Conservation (phyloP, 768 basidiomycete species). For the Suillus paluster region DNA sequence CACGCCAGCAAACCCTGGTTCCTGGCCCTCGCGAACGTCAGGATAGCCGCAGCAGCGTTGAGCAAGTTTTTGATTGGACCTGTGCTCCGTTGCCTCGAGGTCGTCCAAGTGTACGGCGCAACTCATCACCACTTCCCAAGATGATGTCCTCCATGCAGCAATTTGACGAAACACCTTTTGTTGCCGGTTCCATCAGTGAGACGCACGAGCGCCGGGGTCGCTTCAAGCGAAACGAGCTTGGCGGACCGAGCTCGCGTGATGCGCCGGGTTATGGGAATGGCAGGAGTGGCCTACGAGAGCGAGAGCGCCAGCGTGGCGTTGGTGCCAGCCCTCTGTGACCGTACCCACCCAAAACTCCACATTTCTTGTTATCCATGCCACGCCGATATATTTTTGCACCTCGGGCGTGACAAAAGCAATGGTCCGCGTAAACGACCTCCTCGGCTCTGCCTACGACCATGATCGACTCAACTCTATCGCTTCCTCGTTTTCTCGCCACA, state of each 20-base stretch:
- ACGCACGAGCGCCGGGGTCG: constrained; percentile 54
- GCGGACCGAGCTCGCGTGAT: constrained; percentile 43
- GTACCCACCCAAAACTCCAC: background rate
- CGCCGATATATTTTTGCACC: constrained; percentile 11
- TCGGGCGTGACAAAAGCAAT: constrained; percentile 16
- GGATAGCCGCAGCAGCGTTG: constrained; percentile 41
- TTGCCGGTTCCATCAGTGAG: constrained; percentile 19
- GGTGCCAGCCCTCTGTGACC: constrained; percentile 28
- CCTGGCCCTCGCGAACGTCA: constrained; percentile 20
- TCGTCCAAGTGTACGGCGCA: constrained; percentile 54
- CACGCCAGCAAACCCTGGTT: constrained; percentile 25
- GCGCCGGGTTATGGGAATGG: constrained; percentile 69
- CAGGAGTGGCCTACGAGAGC: constrained; percentile 62
- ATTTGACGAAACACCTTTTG: constrained; percentile 36
- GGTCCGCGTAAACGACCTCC: constrained; percentile 19
- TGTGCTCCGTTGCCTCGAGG: constrained; percentile 45
- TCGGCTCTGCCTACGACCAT: constrained; percentile 28
- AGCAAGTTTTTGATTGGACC: constrained; percentile 53
- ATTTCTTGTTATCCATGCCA: constrained; percentile 9
- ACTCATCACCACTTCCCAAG: constrained; percentile 62
- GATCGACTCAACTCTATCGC: constrained; percentile 17
- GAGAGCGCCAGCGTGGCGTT: constrained; percentile 35
- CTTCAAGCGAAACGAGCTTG: constrained; percentile 56
- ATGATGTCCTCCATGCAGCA: constrained; percentile 44
- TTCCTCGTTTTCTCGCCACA: constrained; percentile 18